Evolutionary conservation across 805 yeast species (phyloP).

Genomic region (Myxozyma geophila): DNA sequence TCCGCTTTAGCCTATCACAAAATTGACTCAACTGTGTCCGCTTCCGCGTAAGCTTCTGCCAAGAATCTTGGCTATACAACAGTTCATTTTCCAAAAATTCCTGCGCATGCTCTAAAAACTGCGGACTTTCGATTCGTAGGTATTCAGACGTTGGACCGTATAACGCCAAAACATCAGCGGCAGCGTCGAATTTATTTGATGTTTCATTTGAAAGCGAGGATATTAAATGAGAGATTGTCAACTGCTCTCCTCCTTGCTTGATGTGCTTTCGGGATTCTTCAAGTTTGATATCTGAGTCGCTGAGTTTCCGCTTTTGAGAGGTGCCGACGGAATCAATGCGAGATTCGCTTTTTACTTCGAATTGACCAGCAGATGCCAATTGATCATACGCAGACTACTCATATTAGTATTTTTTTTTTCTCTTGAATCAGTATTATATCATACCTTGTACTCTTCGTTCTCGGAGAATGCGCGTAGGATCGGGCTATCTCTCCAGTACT

Average conservation of each 20-base stretch:
- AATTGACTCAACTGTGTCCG: neutral
- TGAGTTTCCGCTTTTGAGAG: neutral
- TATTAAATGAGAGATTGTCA: conserved; percentile 6
- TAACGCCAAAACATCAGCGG: conserved; percentile 23
- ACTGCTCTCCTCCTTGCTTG: neutral
- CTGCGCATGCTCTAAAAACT: conserved; percentile 6
- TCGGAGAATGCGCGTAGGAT: conserved; percentile 17
- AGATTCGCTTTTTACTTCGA: no score
- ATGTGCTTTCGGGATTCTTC: neutral
- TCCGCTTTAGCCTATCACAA: conserved; percentile 1
- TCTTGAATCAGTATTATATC: conserved; percentile 1
- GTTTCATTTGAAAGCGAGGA: neutral
- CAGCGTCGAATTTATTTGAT: conserved; percentile 12
- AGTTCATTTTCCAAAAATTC: conserved; percentile 15
- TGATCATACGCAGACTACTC: no score
- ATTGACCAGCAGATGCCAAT: no score
- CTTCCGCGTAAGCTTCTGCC: conserved; percentile 12
- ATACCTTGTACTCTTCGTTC: conserved; percentile 21
- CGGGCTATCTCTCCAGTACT: conserved; percentile 16
- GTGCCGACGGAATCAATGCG: no score
- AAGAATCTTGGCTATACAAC: conserved; percentile 4
- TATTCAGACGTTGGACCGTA: conserved; percentile 20
- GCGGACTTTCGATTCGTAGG: neutral
- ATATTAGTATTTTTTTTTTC: no score
- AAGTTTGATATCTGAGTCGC: neutral